Evolutionary conservation across 2,329 filamentous ascomycete genomes (phyloP).

Genomic region (Ascochyta pisi): DNA sequence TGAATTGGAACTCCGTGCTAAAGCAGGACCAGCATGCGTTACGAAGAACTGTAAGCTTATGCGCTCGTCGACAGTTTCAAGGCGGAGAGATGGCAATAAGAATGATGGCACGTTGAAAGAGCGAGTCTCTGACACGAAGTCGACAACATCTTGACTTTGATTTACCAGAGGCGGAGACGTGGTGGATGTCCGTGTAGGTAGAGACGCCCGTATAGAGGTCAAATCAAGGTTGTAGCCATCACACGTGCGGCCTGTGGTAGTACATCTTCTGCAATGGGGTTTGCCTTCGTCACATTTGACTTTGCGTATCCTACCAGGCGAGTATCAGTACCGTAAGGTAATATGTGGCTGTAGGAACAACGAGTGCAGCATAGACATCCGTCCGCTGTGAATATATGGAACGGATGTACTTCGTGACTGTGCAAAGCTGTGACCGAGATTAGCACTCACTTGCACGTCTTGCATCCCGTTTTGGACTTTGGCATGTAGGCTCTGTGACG

Average conservation of each 20-base stretch:
- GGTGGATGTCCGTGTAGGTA: neutral
- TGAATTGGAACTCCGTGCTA: conserved; percentile 40
- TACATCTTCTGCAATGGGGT: conserved; percentile 39
- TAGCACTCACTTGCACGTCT: conserved; percentile 21
- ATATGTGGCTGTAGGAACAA: neutral
- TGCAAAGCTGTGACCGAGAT: conserved; percentile 4
- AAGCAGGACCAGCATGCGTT: conserved; percentile 30
- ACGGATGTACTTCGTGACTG: neutral
- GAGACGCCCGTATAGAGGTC: neutral
- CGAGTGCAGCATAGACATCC: neutral
- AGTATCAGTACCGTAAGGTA: conserved; percentile 1
- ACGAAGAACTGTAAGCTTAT: conserved; percentile 43
- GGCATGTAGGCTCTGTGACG: conserved; percentile 5
- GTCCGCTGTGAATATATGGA: neutral
- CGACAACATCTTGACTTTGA: neutral
- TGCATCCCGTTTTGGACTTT: conserved; percentile 15
- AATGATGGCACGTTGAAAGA: conserved; percentile 10
- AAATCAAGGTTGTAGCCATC: conserved; percentile 36
- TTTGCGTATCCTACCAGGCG: conserved; percentile 34
- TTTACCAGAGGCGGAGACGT: neutral
- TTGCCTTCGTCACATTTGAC: conserved; percentile 47
- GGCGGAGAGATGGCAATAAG: conserved; percentile 24
- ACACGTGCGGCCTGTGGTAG: conserved; percentile 42
- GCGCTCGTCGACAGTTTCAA: conserved; percentile 32
- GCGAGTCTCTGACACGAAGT: neutral